Evolutionary conservation across 345 rosid genomes (phyloP), one percentile per base, ranked within the genome.

Genomic region (Microthlaspi erraticum): DNA sequence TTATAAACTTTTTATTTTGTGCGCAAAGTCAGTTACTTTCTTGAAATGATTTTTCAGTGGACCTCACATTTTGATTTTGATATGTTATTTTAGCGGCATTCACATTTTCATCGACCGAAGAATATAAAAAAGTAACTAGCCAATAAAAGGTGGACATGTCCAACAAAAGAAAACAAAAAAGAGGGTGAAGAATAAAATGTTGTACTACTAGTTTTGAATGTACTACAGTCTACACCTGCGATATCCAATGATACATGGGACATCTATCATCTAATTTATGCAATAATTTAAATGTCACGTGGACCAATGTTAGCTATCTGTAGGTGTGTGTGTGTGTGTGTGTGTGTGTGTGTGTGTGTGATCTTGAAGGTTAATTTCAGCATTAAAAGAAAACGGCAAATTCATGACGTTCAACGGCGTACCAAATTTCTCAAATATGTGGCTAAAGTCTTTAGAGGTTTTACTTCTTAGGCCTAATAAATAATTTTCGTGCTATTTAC

Each of bases 121-220:
- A 44, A 56, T 67, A 55, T 19, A 56, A 56, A 13, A 46, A 20
- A 6, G 73, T 58, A 10, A 45, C 17, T 34, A 32, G n/a, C 64
- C 73, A 68, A 57, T 45, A 6, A 48, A 37, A 68, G 45, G 29
- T 13, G 34, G 57, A 20, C 41, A 45, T 18, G 73, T 45, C 1
- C 37, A 45, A 26, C 8, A 33, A 57, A 57, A 45, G 38, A 46
- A 56, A 57, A 68, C 64, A 68, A 45, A 54, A 33, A 11, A 29
- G 54, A 55, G 20, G 54, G 55, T 54, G 17, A 54, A 43, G 63
- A 43, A 68, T 19, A 44, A 33, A 33, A 57, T 45, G 46, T 45
- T 68, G 64, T 45, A 68, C 48, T 56, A 45, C 46, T 26, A 68
- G 4, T 33, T 16, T 34, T 68, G 46, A 68, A 68, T 68, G 73